Conservation (phyloP, 768 basidiomycete species). For the Suillus subaureus region DNA sequence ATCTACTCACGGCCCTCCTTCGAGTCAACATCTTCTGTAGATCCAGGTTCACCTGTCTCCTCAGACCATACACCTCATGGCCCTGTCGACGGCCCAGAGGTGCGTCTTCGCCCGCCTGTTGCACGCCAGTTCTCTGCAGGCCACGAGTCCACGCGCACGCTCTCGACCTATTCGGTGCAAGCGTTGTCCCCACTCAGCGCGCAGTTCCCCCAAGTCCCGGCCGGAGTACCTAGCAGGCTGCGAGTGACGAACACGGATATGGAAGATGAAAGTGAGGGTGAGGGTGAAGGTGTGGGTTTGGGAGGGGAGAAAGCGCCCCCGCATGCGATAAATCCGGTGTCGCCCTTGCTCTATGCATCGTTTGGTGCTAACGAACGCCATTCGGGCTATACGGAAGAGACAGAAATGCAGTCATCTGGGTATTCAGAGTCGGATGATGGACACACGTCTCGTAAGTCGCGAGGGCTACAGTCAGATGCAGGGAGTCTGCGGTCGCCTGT, state of each 20-base stretch:
- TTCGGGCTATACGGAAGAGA: slow-evolving; percentile 24
- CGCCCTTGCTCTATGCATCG: slow-evolving; percentile 43
- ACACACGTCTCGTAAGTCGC: slow-evolving; percentile 19
- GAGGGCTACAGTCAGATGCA: slow-evolving; percentile 10
- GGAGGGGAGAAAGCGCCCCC: slow-evolving; percentile 8
- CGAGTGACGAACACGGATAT: slow-evolving; percentile 27
- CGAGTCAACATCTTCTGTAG: slow-evolving; percentile 22
- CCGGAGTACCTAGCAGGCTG: slow-evolving; percentile 31
- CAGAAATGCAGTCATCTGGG: slow-evolving; percentile 19
- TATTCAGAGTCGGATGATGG: slow-evolving; percentile 33
- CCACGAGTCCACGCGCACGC: slow-evolving; percentile 7
- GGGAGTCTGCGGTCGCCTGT: slow-evolving; percentile 18
- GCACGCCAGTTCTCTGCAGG: slow-evolving; percentile 27
- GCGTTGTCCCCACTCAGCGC: slow-evolving; percentile 25
- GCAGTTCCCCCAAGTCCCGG: slow-evolving; percentile 35
- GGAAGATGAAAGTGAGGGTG: background rate
- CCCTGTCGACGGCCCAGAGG: slow-evolving; percentile 12
- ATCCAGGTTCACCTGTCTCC: background rate
- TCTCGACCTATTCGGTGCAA: slow-evolving; percentile 18
- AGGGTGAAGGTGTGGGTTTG: slow-evolving; percentile 11
- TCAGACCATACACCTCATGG: background rate
- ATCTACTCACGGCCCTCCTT: slow-evolving; percentile 25
- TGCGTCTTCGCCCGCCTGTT: slow-evolving; percentile 22
- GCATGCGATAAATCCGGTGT: slow-evolving; percentile 19
- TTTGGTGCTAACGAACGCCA: slow-evolving; percentile 40